Percentiles rank a stretch among this genome's conserved stretches.
phyloP scores from a whole-genome alignment of 352 stramenopile genomes.

The Phytophthora syringae region DNA sequence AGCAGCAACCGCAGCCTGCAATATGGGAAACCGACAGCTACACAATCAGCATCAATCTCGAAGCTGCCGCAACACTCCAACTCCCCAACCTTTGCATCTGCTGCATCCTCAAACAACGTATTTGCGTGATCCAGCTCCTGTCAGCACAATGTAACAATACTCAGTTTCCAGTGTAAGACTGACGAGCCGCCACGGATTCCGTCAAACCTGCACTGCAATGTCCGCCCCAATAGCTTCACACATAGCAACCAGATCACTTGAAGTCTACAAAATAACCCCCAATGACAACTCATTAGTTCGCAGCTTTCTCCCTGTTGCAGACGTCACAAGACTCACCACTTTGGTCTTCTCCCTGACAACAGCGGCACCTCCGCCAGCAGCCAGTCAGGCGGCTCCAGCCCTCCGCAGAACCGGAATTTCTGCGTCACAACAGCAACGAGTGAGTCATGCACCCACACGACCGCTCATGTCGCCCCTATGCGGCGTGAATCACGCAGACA shows the following conservation, averaged over 20 bases:
- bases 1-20: slow-evolving; percentile 41
- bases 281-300: neutral
- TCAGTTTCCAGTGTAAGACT: too few species aligned
- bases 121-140: slow-evolving; percentile 29
- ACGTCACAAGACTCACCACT: slow-evolving; percentile 18
- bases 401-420: slow-evolving; percentile 69
- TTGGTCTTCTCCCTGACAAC: slow-evolving; percentile 33
- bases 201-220: slow-evolving; percentile 35
- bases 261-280: slow-evolving; percentile 8
- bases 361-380: slow-evolving; percentile 55
- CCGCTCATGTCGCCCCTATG: too few species aligned
- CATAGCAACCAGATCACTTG: slow-evolving; percentile 19
- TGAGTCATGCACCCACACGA: neutral
- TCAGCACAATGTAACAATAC: neutral
- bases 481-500: too few species aligned
- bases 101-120: slow-evolving; percentile 16
- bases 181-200: neutral
- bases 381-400: slow-evolving; percentile 71
- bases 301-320: too few species aligned
- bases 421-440: slow-evolving; percentile 13
- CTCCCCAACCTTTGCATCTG: slow-evolving; percentile 31
- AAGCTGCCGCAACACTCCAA: neutral
- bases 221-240: slow-evolving; percentile 37
- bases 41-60: neutral
- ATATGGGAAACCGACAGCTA: neutral